phyloP scores from a whole-genome alignment of 1,284 basidiomycete species.

The Xerocomus minutiporus region DNA sequence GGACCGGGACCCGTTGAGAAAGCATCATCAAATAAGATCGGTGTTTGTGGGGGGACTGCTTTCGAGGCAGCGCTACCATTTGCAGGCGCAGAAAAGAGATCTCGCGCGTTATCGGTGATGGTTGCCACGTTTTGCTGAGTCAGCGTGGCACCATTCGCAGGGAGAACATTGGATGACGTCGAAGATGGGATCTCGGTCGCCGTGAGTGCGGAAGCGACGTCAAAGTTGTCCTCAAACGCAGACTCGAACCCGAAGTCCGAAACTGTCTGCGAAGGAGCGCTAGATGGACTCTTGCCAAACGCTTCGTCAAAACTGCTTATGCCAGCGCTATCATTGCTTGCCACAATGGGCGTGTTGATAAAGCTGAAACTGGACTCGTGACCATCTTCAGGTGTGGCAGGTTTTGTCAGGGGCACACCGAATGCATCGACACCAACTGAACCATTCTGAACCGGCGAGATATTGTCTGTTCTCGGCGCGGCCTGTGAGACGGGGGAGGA shows the following conservation, averaged over 20 bases:
- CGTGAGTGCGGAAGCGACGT: slow-evolving; percentile 48
- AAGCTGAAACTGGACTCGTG: slow-evolving; percentile 23
- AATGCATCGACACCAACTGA: slow-evolving; percentile 29
- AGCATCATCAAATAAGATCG: slow-evolving; percentile 49
- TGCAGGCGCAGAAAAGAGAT: slow-evolving; percentile 13
- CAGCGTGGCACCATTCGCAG: slow-evolving; percentile 15
- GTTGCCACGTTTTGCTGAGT: slow-evolving; percentile 15
- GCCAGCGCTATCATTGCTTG: slow-evolving; percentile 35
- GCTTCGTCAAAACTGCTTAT: slow-evolving; percentile 73
- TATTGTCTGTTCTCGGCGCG: slow-evolving; percentile 21
- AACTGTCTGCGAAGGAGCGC: slow-evolving; percentile 33
- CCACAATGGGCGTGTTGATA: slow-evolving; percentile 15
- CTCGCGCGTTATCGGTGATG: slow-evolving; percentile 19
- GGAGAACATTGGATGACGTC: slow-evolving; percentile 11
- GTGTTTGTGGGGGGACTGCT: slow-evolving; percentile 16
- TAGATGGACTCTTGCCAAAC: slow-evolving; percentile 51
- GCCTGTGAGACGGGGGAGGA: slow-evolving; percentile 4
- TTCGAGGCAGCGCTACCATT: slow-evolving; percentile 8
- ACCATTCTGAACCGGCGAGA: slow-evolving; percentile 20
- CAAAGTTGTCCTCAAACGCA: slow-evolving; percentile 85
- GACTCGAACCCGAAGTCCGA: slow-evolving; percentile 46
- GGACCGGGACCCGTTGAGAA: slow-evolving; percentile 36
- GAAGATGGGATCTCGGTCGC: slow-evolving; percentile 29
- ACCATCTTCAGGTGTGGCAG: slow-evolving; percentile 17
- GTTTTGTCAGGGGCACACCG: slow-evolving; percentile 25